Base-by-base conservation (phyloP, 768 basidiomycete genomes). In the Kwoniella shandongensis region DNA sequence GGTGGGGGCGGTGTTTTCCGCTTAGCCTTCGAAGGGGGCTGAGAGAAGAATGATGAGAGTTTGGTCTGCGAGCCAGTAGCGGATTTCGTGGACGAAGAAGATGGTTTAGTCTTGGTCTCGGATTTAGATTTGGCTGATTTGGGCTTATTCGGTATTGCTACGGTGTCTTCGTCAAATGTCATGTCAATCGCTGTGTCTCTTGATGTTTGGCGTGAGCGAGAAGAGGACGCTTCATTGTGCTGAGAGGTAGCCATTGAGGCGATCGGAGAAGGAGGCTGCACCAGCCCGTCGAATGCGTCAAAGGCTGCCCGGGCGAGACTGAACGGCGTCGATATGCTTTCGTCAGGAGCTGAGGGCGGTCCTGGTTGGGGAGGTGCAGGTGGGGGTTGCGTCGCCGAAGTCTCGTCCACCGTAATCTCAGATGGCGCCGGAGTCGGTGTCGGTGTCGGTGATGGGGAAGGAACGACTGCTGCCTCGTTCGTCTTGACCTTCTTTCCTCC, bases 281-380 rank as follows among this genome's bases (percentile, higher is more conserved):
- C 44, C 17, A 13, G 20, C 4, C 20, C 29, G 27, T 67, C 70
- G 23, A 72, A 59, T 1, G 57, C 7, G 29, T 67, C 62, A 27
- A 74, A 71, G 3, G 72, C 72, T 3, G 67, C 66, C 40, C 72
- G 32, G 17, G 72, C 72, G 5, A 70, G 51, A 20, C 57, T 49
- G 51, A 73, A 70, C 1, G 72, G 72, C 8, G 62, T 54, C 1
- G 59, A 15, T 15, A 56, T 10, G 13, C 13, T 26, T 17, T 46
- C 44, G 26, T 42, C 49, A 29, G n/a, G 39, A 25, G 35, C n/a
- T 0, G 13, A 0, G 3, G 42, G 23, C 22, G 51, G 46, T 7
- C 6, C 47, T 10, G 44, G 17, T 35, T n/a, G n/a, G n/a, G n/a
- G n/a, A n/a, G n/a, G n/a, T n/a, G n/a, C n/a, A n/a, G n/a, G n/a